Evolutionary conservation across 2,329 filamentous ascomycete genomes (phyloP).

Genomic region (Fusarium liriodendri): DNA sequence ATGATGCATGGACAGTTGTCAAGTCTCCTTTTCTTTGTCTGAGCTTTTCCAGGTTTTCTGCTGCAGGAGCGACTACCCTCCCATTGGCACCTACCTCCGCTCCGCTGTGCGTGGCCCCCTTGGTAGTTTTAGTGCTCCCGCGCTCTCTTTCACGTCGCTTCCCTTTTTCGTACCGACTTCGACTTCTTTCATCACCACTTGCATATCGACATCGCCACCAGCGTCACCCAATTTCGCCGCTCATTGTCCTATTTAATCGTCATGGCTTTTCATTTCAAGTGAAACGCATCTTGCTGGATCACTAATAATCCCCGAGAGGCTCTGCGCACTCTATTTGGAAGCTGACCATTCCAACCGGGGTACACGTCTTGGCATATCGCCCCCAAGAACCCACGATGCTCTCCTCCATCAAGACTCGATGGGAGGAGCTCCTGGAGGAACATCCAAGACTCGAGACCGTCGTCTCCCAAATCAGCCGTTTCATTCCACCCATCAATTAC

Average conservation of each 20-base stretch:
- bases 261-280: conserved; percentile 35
- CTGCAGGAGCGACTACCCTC: not conserved
- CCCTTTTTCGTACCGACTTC: not conserved
- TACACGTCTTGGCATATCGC: conserved; percentile 22
- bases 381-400: conserved; percentile 31
- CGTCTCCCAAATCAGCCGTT: not conserved
- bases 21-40: not conserved
- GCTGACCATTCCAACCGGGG: conserved; percentile 17
- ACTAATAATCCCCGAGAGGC: conserved; percentile 6
- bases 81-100: not conserved
- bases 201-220: not conserved
- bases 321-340: conserved; percentile 17
- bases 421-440: conserved; percentile 37
- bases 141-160: not conserved
- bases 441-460: conserved; percentile 26
- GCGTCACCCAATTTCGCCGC: not conserved
- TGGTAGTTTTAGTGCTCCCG: not conserved
- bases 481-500: conserved; percentile 64
- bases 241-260: not conserved
- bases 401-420: conserved; percentile 30
- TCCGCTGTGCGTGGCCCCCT: not conserved
- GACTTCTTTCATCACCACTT: not conserved
- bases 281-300: conserved; percentile 1
- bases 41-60: not conserved
- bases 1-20: not conserved